Conservation (phyloP, 441 rosid genomes). For the Bocquillonia castaneifolia region DNA sequence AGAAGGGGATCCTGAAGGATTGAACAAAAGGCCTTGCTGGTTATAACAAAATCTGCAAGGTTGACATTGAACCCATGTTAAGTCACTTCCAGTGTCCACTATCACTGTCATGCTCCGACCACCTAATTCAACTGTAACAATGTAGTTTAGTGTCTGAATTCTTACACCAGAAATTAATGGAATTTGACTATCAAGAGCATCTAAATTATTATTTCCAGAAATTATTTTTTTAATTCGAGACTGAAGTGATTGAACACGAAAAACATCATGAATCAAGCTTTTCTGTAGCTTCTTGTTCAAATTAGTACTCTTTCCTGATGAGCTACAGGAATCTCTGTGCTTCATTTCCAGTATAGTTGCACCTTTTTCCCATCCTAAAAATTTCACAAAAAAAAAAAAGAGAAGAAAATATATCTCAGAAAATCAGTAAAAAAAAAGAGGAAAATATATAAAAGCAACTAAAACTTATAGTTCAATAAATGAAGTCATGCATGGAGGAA, state of each 20-base stretch:
- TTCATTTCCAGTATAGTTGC: conserved; percentile 73
- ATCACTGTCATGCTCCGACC: conserved; percentile 56
- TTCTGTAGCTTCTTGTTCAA: conserved; percentile 55
- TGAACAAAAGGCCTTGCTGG: conserved; percentile 69
- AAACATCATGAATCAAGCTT: conserved; percentile 48
- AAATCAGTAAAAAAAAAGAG: neutral
- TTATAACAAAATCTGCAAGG: conserved; percentile 71
- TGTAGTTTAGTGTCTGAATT: conserved; percentile 69
- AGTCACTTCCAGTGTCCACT: conserved; percentile 90
- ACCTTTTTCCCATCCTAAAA: conserved; percentile 46
- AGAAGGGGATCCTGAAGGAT: conserved; percentile 59
- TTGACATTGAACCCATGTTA: conserved; percentile 93
- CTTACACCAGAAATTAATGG: conserved; percentile 63
- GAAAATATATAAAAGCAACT: neutral
- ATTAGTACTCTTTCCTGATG: conserved; percentile 34
- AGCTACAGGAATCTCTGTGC: conserved; percentile 48
- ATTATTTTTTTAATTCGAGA: conserved; percentile 35
- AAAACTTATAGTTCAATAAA: neutral
- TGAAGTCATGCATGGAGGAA: neutral
- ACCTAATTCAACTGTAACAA: conserved; percentile 59
- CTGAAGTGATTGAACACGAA: conserved; percentile 50
- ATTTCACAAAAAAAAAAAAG: neutral
- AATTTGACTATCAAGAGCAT: conserved; percentile 34
- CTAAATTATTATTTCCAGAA: conserved; percentile 22
- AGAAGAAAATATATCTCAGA: neutral